Evolutionary conservation across 2,329 filamentous ascomycete species (phyloP).

Genomic region (Hypoxylon sp.): DNA sequence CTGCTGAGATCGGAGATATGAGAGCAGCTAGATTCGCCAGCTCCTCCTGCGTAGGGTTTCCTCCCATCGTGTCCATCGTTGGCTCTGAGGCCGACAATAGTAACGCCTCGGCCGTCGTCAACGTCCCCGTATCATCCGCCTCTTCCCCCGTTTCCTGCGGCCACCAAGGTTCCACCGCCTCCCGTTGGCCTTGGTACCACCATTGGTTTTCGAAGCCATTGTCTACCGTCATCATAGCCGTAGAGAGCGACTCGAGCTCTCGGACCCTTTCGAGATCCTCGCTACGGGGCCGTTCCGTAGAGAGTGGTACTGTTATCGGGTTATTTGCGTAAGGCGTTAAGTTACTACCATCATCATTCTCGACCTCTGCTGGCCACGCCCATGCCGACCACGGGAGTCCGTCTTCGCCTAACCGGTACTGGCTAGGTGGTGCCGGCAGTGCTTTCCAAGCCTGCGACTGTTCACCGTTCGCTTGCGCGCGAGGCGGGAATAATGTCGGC

Average conservation of each 20-base stretch:
- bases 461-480: constrained; percentile 35
- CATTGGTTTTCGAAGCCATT: constrained; percentile 70
- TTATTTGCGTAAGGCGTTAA: constrained; percentile 41
- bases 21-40: constrained; percentile 41
- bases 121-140: constrained; percentile 40
- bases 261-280: constrained; percentile 54
- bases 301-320: constrained; percentile 45
- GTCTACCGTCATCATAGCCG: constrained; percentile 68
- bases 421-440: constrained; percentile 56
- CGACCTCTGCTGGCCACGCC: constrained; percentile 52
- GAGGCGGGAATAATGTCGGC: constrained; percentile 47
- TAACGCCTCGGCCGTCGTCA: constrained; percentile 49
- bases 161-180: constrained; percentile 43
- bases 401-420: constrained; percentile 61
- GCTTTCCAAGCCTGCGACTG: constrained; percentile 57
- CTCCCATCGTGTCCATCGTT: constrained; percentile 36
- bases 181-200: constrained; percentile 64
- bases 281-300: constrained; percentile 40
- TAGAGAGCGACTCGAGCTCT: constrained; percentile 63
- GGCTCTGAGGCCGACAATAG: constrained; percentile 46
- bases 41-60: constrained; percentile 38
- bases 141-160: constrained; percentile 40
- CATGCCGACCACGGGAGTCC: constrained; percentile 61
- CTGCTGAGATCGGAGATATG: constrained; percentile 57
- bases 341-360: constrained; percentile 46